These are phyloP conservation scores for Botrytis porri DNA, from an alignment of 2,329 filamentous ascomycete genomes.

Conservation along the genomic window DNA sequence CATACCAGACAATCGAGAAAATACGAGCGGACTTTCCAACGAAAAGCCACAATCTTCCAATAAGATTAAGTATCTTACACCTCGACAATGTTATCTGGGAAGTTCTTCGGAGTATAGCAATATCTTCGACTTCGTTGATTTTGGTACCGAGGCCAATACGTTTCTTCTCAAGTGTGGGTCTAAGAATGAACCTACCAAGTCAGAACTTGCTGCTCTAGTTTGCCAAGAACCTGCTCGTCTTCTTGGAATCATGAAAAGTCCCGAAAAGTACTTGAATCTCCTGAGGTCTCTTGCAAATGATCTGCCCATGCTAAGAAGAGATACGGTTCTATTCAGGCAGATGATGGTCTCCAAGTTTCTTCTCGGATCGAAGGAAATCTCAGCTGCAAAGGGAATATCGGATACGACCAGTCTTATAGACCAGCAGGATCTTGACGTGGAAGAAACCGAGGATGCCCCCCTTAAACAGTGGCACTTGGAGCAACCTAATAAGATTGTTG, in stretches of 20 bases:
- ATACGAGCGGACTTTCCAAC: conserved; percentile 30
- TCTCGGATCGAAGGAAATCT: conserved; percentile 75
- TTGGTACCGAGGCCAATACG: conserved; percentile 79
- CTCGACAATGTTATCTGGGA: conserved; percentile 78
- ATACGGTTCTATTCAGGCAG: conserved; percentile 72
- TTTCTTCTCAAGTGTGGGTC: conserved; percentile 88
- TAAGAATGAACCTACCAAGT: conserved; percentile 83
- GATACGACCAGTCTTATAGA: conserved; percentile 27
- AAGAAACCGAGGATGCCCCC: conserved; percentile 45
- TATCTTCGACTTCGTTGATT: conserved; percentile 97
- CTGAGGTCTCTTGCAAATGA: conserved; percentile 78
- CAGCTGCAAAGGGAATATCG: conserved; percentile 28
- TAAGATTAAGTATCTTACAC: conserved; percentile 57
- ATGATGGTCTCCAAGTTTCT: conserved; percentile 77
- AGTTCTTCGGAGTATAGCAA: conserved; percentile 68
- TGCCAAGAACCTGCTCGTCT: conserved; percentile 80
- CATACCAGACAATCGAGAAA: conserved; percentile 44
- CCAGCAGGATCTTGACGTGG: conserved; percentile 43
- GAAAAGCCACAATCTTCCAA: conserved; percentile 43
- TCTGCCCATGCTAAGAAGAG: conserved; percentile 65
- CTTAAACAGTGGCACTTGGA: conserved; percentile 65
- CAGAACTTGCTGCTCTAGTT: conserved; percentile 80
- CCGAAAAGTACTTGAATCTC: conserved; percentile 83
- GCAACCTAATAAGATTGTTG: conserved; percentile 66
- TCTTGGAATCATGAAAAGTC: conserved; percentile 72